Base-by-base conservation (phyloP, 2,329 filamentous ascomycete species). In the Fusarium staphyleae region DNA sequence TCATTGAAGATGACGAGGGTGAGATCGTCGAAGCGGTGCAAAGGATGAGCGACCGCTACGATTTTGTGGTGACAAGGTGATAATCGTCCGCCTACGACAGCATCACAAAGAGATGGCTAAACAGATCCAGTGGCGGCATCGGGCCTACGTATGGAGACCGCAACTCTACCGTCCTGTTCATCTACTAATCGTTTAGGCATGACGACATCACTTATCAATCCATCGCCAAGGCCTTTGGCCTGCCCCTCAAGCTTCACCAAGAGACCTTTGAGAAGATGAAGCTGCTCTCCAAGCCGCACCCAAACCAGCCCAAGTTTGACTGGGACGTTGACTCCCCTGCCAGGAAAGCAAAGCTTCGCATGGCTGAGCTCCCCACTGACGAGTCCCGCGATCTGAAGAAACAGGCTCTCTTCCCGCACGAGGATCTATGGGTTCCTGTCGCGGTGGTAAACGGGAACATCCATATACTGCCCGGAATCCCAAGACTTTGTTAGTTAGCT, bases 191-290 rank as follows among this genome's bases (percentile, higher is more conserved):
- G 40, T 35, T 36, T 47, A 96, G 91, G 49, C 93, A 98, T 78
- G 95, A 99, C 74, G 95, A 99, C 71, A 98, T 98, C 65, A 98
- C 95, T 19, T 99, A 99, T 77, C 82, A 90, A 69, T 93, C 91
- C 32, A 96, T 99, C 71, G 93, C 91, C 60, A 92, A 91, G 71
- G 95, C 93, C 7, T 98, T 97, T 72, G 77, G 79, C 35, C 80
- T 97, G 7, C 84, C 87, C 12, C 78, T 98, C 14, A 83, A 87
- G 63, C 81, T 96, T 22, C 91, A 98, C 77, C 77, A 90, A 35
- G 84, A 85, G 52, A 87, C 93, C 0, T 89, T 88, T 65, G 82
- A 85, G 60, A 87, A 88, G 69, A 98, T 98, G 95, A 93, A 90
- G 76, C 81, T 77, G 56, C 81, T 96, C 8, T 91, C 88, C 24